Conservation (phyloP, 164 flowering plant genomes). For the Aristolochia fimbriata region DNA sequence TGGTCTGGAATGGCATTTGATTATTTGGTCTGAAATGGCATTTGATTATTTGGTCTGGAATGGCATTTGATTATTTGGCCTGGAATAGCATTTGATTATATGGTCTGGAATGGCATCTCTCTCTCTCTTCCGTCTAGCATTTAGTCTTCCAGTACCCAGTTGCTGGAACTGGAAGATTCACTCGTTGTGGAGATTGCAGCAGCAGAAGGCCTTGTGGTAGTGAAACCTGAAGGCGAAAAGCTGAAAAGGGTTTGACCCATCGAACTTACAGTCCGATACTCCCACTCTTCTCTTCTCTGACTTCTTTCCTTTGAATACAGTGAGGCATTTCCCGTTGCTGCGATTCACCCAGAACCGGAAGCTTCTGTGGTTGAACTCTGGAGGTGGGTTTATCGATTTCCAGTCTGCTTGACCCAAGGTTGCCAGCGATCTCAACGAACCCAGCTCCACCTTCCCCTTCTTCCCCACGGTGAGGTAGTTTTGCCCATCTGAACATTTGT, state of each 20-base stretch:
- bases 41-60: too few relatives aligned
- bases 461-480: slow-evolving; percentile 41
- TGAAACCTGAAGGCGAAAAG: slow-evolving; percentile 62
- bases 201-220: slow-evolving; percentile 50
- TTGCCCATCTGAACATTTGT: slow-evolving; percentile 49
- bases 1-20: too few relatives aligned
- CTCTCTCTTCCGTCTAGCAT: too few relatives aligned
- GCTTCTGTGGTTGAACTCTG: slow-evolving; percentile 27
- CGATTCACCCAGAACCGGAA: slow-evolving; percentile 39
- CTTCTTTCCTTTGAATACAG: slow-evolving; percentile 27
- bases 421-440: slow-evolving; percentile 28
- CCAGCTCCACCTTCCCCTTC: slow-evolving; percentile 39
- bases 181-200: slow-evolving; percentile 35
- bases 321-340: slow-evolving; percentile 49
- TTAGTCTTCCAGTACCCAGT: background rate
- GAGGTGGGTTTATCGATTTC: slow-evolving; percentile 52
- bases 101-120: too few relatives aligned
- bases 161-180: slow-evolving; percentile 4
- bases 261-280: slow-evolving; percentile 41
- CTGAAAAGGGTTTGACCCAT: slow-evolving; percentile 49
- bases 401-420: slow-evolving; percentile 48
- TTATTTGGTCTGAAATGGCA: too few relatives aligned
- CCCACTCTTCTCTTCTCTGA: slow-evolving; percentile 28
- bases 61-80: too few relatives aligned
- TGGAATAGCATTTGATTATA: too few relatives aligned